Evolutionary conservation across 169 alveolate species (phyloP), one percentile per base, ranked within the genome.

Genomic region (Cyclospora cayetanensis): DNA sequence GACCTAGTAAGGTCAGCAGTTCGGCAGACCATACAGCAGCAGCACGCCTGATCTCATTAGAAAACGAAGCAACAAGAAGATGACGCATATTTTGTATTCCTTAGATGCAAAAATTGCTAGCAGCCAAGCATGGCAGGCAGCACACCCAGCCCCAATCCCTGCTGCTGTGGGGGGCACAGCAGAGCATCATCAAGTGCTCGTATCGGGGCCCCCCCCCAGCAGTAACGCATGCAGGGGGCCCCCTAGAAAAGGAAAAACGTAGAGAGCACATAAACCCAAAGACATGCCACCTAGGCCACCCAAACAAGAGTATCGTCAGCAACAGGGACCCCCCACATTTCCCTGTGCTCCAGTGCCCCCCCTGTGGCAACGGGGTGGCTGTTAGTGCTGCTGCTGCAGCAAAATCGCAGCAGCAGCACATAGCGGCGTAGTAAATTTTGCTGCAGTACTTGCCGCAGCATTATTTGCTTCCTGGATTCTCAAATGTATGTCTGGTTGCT

Each of bases 211-310:
- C 82, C 82, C 82, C 12, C 31, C 53, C 82, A 9, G 82, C 82
- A 31, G 82, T 52, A 68, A 68, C 52, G 82, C 82, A 68, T 68
- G 82, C 82, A 68, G 37, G 82, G 82, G 82, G 82, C 82, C 82
- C 82, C 82, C 41, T n/a, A 68, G 18, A 68, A 68, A 68, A 68
- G 82, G 82, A 68, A 52, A 68, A 27, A 34, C 53, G 31, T 68
- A 12, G 82, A 31, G 18, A 68, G 82, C 50, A 68, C 82, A 68
- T 29, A 43, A 68, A 11, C 53, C 4, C 52, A 68, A 35, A 68
- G 82, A 68, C 82, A 68, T 31, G 53, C 53, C 20, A 31, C 34
- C 18, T 34, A 68, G 82, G 50, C 7, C 53, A 35, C 82, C 27
- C 2, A 31, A 25, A 41, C 22, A 18, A 52, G 53, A 68, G 46